A percentile compares a stretch with the other conserved stretches of the same genome.
Evolutionary conservation across 2,329 filamentous ascomycete genomes (phyloP).

Genomic region (Coleophoma eucalyptorum): DNA sequence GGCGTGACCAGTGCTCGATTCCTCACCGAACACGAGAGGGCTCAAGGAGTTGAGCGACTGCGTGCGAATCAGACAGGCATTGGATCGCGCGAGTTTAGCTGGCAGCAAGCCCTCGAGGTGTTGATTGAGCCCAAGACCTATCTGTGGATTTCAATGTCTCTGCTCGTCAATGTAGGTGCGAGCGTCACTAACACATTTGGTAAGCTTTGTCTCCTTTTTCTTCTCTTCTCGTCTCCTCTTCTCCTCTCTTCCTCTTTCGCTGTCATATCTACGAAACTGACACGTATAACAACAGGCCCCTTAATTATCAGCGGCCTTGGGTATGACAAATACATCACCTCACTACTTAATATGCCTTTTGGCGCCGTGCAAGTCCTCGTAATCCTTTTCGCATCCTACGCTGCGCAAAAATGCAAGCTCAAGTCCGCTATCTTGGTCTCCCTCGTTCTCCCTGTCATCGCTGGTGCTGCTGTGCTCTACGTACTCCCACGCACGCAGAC

Average conservation of each 20-base stretch:
- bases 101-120: conserved; percentile 56
- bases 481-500: conserved; percentile 43
- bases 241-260: neutral
- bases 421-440: conserved; percentile 52
- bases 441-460: conserved; percentile 56
- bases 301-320: conserved; percentile 59
- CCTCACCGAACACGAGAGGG: conserved; percentile 61
- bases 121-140: conserved; percentile 47
- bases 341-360: conserved; percentile 64
- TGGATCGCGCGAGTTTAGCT: conserved; percentile 65
- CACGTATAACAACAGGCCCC: conserved; percentile 26
- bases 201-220: neutral
- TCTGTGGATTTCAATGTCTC: conserved; percentile 55
- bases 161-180: conserved; percentile 62
- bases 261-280: no score
- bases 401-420: conserved; percentile 50
- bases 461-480: conserved; percentile 55
- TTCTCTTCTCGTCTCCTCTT: neutral
- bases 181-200: conserved; percentile 62
- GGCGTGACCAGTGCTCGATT: conserved; percentile 47
- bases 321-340: conserved; percentile 52
- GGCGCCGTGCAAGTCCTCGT: conserved; percentile 56
- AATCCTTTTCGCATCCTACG: conserved; percentile 54
- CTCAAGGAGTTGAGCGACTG: conserved; percentile 67
- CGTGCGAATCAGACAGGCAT: conserved; percentile 73